Evolutionary conservation across 176 grass and related monocot genomes (phyloP), one percentile per base, ranked within the genome.

Genomic region (Oryza glaberrima): DNA sequence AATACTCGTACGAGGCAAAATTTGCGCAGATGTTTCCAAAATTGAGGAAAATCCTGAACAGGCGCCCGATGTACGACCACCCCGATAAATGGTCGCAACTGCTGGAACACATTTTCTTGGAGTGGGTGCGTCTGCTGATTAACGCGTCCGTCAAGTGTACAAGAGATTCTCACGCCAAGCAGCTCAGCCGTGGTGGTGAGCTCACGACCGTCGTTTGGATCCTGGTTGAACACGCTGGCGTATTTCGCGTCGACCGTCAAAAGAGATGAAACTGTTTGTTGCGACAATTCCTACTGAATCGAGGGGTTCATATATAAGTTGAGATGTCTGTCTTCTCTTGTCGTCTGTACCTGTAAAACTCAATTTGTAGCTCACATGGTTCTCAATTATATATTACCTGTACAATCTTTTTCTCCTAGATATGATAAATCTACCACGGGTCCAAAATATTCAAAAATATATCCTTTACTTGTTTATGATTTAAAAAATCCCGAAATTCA

Each of bases 191-290:
- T 49, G 47, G 47, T 49, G 47, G 47, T 49, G 47, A 49, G 13
- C 79, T 81, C 47, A 81, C 48, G 1, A 71, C 79, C 79, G 25
- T 81, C 32, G 67, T 71, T 19, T 81, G 79, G 79, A 71, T 81
- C 3, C 14, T 49, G 6, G 44, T 49, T 15, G 47, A 49, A 15
- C 71, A 73, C 11, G 71, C 71, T 4, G 23, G 43, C 2, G 1
- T 12, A 7, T 49, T 73, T 30, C 23, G 45, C 44, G 26, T 73
- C 11, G 45, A 60, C 30, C 30, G 30, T 3, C 30, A 32, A 32
- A 32, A 32, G 30, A 32, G 30, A 32, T 32, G 30, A 32, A 32
- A 32, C 30, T 32, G 30, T 32, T 32, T 32, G 30, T 0, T 32
- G 30, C 30, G 3, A 30, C 30, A 30, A 30, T 32, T 32, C 30